These are phyloP conservation scores for Helminthosporium solani DNA, from an alignment of 2,329 filamentous ascomycete genomes.

Conservation along the genomic window DNA sequence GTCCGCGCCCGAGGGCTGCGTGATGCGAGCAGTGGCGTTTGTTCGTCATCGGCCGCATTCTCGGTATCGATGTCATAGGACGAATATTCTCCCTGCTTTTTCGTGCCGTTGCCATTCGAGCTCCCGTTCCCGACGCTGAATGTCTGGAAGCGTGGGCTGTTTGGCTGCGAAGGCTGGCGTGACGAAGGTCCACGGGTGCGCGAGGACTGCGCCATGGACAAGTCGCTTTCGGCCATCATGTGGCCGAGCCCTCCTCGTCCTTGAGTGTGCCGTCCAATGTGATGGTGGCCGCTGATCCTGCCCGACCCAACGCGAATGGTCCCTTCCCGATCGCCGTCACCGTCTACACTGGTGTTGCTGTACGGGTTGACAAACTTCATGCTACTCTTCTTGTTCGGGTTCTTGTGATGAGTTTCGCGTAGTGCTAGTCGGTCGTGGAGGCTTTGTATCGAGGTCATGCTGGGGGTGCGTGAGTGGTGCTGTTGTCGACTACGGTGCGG, in stretches of 20 bases:
- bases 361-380: conserved; percentile 91
- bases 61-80: conserved; percentile 81
- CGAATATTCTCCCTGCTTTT: conserved; percentile 63
- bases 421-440: conserved; percentile 61
- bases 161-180: conserved; percentile 65
- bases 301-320: conserved; percentile 45
- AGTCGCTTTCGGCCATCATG: conserved; percentile 57
- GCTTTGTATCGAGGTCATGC: conserved; percentile 77
- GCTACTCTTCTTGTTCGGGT: conserved; percentile 75
- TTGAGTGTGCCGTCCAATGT: conserved; percentile 77
- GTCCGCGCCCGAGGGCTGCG: conserved; percentile 57
- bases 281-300: conserved; percentile 63
- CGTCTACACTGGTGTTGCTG: conserved; percentile 59
- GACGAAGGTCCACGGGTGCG: conserved; percentile 62
- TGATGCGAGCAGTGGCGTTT: conserved; percentile 73
- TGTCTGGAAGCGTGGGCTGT: conserved; percentile 61
- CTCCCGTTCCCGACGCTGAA: conserved; percentile 45
- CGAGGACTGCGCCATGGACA: conserved; percentile 68
- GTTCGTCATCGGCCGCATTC: conserved; percentile 79
- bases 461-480: conserved; percentile 86
- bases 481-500: conserved; percentile 73
- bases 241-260: conserved; percentile 68
- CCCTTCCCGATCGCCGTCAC: conserved; percentile 43
- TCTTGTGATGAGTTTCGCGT: conserved; percentile 60
- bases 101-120: conserved; percentile 38